Conservation (phyloP, 148 eudicot genomes). For the Amaranthus cruentus region DNA sequence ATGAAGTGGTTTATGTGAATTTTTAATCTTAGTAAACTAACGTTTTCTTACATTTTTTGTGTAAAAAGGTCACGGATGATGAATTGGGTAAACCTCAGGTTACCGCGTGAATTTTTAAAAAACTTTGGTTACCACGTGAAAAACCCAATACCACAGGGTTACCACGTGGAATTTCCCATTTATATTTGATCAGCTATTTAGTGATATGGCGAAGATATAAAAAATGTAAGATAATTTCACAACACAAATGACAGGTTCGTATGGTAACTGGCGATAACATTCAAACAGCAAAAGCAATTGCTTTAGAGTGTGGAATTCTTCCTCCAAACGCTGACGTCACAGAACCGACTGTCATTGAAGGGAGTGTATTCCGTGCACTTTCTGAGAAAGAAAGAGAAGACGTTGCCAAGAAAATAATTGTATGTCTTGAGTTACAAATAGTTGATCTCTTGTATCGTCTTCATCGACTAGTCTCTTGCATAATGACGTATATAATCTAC, state of each 20-base stretch:
- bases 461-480: background rate
- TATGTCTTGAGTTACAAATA: constrained; percentile 18
- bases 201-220: no score
- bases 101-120: no score
- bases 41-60: no score
- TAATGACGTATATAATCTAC: background rate
- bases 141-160: no score
- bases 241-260: constrained; percentile 49
- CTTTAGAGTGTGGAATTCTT: constrained; percentile 84
- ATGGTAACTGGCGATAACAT: constrained; percentile 97
- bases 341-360: constrained; percentile 66
- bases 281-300: constrained; percentile 94
- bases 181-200: no score
- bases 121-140: no score
- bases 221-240: background rate
- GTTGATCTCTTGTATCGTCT: background rate
- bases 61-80: no score
- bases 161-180: no score
- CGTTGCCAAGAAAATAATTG: constrained; percentile 55
- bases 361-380: constrained; percentile 61
- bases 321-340: constrained; percentile 43
- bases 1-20: no score
- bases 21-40: no score
- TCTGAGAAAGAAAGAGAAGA: constrained; percentile 72
- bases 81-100: no score